Evolutionary conservation across 2,329 filamentous ascomycete genomes (phyloP).

Genomic region (Chrysosphaeria jannelii): DNA sequence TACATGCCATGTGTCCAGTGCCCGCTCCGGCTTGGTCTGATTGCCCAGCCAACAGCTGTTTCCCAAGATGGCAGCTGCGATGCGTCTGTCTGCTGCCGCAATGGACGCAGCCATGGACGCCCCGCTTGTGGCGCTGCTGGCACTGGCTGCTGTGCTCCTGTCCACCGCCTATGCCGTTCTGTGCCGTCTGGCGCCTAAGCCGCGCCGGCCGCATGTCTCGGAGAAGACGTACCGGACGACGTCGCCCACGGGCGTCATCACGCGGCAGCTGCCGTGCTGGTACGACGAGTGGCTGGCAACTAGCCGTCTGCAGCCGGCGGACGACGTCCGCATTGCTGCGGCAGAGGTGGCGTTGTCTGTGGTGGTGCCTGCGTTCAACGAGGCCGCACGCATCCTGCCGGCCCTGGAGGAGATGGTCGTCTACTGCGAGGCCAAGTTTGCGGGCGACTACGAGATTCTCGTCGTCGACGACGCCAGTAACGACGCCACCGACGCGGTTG

Average conservation of each 20-base stretch:
- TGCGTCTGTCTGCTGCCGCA: neutral
- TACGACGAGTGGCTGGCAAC: constrained; percentile 42
- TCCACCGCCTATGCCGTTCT: constrained; percentile 41
- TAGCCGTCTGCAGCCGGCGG: constrained; percentile 15
- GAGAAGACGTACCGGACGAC: constrained; percentile 72
- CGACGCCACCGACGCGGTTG: constrained; percentile 54
- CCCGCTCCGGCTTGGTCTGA: too few relatives aligned
- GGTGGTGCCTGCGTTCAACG: constrained; percentile 87
- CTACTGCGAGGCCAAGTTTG: constrained; percentile 49
- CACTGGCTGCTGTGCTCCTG: constrained; percentile 1
- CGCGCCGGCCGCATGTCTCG: constrained; percentile 38
- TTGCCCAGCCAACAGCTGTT: too few relatives aligned
- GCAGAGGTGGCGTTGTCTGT: constrained; percentile 68
- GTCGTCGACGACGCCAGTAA: constrained; percentile 72
- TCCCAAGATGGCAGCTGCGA: too few relatives aligned
- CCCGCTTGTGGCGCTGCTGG: constrained; percentile 2
- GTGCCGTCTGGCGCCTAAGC: constrained; percentile 49
- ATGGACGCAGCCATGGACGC: constrained; percentile 3
- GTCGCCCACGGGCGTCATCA: constrained; percentile 14
- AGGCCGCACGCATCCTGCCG: constrained; percentile 50
- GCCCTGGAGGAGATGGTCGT: constrained; percentile 78
- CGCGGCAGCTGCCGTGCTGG: constrained; percentile 52
- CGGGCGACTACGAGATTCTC: constrained; percentile 61
- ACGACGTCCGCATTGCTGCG: constrained; percentile 26
- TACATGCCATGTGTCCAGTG: too few relatives aligned